These are phyloP conservation scores for Yamadazyma philogaea DNA, from an alignment of 805 yeast species.

Conservation along the genomic window DNA sequence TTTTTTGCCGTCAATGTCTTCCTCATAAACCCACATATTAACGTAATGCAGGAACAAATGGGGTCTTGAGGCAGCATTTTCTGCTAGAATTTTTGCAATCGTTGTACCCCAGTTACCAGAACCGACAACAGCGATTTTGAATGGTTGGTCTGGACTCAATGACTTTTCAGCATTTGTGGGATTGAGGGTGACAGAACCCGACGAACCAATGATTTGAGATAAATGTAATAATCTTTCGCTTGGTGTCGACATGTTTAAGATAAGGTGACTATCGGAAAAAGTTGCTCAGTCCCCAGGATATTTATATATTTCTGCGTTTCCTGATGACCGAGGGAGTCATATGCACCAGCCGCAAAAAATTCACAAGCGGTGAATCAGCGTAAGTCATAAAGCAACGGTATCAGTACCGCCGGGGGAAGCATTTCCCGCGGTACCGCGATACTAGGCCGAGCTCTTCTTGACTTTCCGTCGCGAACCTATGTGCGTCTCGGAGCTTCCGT, in stretches of 20 bases:
- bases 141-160: slow-evolving; percentile 22
- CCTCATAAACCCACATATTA: slow-evolving; percentile 47
- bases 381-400: background rate
- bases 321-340: slow-evolving; percentile 7
- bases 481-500: no score
- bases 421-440: background rate
- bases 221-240: slow-evolving; percentile 28
- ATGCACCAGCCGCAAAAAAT: background rate
- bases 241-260: slow-evolving; percentile 16
- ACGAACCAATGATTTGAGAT: slow-evolving; percentile 25
- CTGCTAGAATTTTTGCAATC: slow-evolving; percentile 44
- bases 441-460: no score
- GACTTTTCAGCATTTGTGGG: slow-evolving; percentile 11
- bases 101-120: slow-evolving; percentile 51
- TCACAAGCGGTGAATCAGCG: background rate
- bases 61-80: slow-evolving; percentile 39
- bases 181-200: slow-evolving; percentile 8
- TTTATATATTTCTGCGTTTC: slow-evolving; percentile 3
- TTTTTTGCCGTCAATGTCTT: slow-evolving; percentile 37
- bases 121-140: slow-evolving; percentile 42
- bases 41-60: slow-evolving; percentile 36
- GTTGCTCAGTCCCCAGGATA: background rate
- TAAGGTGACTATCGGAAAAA: background rate
- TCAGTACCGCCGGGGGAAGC: no score
- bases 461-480: no score